Base-by-base conservation (phyloP, 1,139 yeast genomes). In the Geotrichum bryndzae region DNA sequence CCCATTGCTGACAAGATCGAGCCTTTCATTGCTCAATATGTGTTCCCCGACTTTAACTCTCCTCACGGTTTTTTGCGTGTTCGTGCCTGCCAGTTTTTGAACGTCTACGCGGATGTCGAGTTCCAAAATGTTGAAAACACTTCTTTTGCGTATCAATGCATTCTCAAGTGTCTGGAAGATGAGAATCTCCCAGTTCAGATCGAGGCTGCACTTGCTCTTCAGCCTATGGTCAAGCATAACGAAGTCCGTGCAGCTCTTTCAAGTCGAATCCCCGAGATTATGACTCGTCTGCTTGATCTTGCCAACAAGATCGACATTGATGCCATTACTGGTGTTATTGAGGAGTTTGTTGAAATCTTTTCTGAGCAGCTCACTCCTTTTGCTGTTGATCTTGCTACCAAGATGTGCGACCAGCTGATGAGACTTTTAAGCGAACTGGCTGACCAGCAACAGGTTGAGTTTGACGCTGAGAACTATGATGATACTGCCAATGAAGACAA, bases 331-430 rank as follows among this genome's bases (percentile, higher is more conserved):
- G 89, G 88, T 48, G 97, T 94, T 18, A 90, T 94, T 88, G 98
- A 94, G 77, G 97, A 92, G 69, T 87, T 96, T 73, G 98, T 94
- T 29, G 97, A 92, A 70, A 85, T 83, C 62, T 94, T 88, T 73
- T 82, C 96, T 3, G 90, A 86, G 67, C 96, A 92, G 74, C 79
- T 94, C 67, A 95, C 92, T 68, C 98, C 99, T 38, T 94, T 92
- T 75, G 97, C 98, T 8, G 85, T 88, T 53, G 95, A 90, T 67
- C 80, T 94, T 69, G 90, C 92, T 82, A 81, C 80, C 51, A 91
- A 88, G 69, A 78, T 94, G 68, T 86, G 87, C 35, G 88, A 86
- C 64, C 97, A 92, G 73, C 87, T 91, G 69, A 75, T 90, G 81
- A 82, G 89, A 69, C 75, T 91, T 51, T 86, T 90, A 1, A 76